A percentile compares a stretch with the other conserved stretches of the same genome.
phyloP scores from a whole-genome alignment of 2,329 filamentous ascomycete genomes.

The Stenocarpella maydis region DNA sequence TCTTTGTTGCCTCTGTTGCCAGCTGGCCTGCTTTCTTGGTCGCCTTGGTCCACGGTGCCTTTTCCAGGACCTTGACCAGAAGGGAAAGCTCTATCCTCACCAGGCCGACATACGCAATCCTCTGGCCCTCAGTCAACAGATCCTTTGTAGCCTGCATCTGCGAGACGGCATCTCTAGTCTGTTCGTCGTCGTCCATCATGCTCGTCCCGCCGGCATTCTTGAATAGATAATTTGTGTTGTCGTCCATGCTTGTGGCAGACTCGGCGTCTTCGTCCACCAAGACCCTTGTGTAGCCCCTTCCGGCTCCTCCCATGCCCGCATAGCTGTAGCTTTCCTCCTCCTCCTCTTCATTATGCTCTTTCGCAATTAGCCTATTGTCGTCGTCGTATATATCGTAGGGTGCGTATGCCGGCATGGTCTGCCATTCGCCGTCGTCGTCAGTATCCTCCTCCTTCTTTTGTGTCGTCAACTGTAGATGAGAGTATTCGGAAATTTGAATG shows the following conservation, averaged over 20 bases:
- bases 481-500: conserved; percentile 79
- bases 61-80: conserved; percentile 76
- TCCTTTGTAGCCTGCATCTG: conserved; percentile 98
- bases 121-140: conserved; percentile 91
- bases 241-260: conserved; percentile 94
- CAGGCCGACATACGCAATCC: conserved; percentile 94
- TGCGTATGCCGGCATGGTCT: conserved; percentile 92
- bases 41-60: conserved; percentile 64
- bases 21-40: conserved; percentile 76
- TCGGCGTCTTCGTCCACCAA: conserved; percentile 85
- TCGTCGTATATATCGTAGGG: conserved; percentile 97
- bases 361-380: conserved; percentile 85
- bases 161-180: conserved; percentile 82
- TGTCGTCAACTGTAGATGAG: conserved; percentile 79
- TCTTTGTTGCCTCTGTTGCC: conserved; percentile 80
- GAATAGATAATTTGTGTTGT: conserved; percentile 96
- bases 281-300: conserved; percentile 95
- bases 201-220: conserved; percentile 71
- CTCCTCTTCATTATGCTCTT: conserved; percentile 76
- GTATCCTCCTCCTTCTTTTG: conserved; percentile 58
- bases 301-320: conserved; percentile 82
- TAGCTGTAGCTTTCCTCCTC: conserved; percentile 75
- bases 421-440: conserved; percentile 75
- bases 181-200: conserved; percentile 76
- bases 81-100: conserved; percentile 81